These are phyloP conservation scores for Magnolia changhungtana DNA, from an alignment of 164 flowering plant species.

Conservation along the genomic window DNA sequence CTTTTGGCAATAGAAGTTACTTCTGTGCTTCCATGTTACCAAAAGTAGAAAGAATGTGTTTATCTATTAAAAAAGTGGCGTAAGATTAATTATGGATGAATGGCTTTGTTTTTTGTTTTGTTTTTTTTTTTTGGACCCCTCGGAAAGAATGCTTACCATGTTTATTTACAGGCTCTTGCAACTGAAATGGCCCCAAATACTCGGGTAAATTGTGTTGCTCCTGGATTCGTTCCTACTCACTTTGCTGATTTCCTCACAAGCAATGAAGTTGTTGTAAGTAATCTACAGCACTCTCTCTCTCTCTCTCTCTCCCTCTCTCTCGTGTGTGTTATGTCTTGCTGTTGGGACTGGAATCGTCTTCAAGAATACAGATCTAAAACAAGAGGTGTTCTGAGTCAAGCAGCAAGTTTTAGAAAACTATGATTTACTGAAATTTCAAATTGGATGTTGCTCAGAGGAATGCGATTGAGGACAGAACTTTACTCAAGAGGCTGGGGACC, in stretches of 20 bases:
- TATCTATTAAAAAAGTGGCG: neutral
- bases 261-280: conserved; percentile 55
- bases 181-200: conserved; percentile 79
- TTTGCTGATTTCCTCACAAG: conserved; percentile 58
- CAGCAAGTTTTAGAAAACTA: neutral
- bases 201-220: conserved; percentile 89
- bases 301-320: neutral
- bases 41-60: neutral
- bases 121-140: neutral
- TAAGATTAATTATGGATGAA: neutral
- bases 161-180: conserved; percentile 64
- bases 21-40: neutral
- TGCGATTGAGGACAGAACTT: conserved; percentile 41
- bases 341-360: no score
- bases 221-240: conserved; percentile 91
- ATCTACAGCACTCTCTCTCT: neutral
- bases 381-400: no score
- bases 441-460: conserved; percentile 42
- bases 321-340: no score
- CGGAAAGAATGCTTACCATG: neutral
- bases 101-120: neutral
- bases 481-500: conserved; percentile 77
- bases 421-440: neutral
- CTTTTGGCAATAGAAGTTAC: neutral
- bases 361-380: no score